These are phyloP conservation scores for Fusarium marasasianum DNA, from an alignment of 2,329 filamentous ascomycete species.

Conservation along the genomic window DNA sequence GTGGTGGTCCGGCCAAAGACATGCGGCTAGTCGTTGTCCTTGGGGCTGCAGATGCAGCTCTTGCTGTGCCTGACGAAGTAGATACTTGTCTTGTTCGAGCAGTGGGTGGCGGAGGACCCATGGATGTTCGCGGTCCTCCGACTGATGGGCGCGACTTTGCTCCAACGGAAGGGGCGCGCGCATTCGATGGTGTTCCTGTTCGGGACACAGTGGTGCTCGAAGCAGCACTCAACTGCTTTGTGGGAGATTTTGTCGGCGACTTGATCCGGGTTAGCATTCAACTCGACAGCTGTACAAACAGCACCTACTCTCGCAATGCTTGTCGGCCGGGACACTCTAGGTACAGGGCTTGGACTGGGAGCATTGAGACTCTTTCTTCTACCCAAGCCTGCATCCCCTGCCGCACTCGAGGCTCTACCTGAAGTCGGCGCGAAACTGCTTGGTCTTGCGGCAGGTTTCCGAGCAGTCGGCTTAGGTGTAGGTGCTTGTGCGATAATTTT, in stretches of 20 bases:
- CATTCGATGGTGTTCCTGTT: conserved; percentile 71
- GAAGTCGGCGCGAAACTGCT: conserved; percentile 59
- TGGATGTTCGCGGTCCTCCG: conserved; percentile 67
- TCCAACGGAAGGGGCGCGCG: conserved; percentile 55
- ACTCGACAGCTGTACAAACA: not conserved
- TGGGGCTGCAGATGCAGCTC: conserved; percentile 45
- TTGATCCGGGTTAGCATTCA: conserved; percentile 48
- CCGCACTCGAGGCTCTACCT: conserved; percentile 51
- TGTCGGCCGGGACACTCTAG: conserved; percentile 63
- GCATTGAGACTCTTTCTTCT: conserved; percentile 77
- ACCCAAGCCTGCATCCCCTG: conserved; percentile 61
- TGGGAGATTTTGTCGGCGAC: conserved; percentile 83
- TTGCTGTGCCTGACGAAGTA: conserved; percentile 51
- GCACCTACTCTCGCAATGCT: conserved; percentile 66
- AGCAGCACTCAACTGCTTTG: conserved; percentile 72
- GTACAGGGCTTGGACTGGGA: conserved; percentile 76
- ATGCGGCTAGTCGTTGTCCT: conserved; percentile 55
- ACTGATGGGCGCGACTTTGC: conserved; percentile 65
- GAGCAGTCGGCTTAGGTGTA: conserved; percentile 50
- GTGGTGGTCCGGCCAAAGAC: conserved; percentile 51
- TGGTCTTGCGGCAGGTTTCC: conserved; percentile 56
- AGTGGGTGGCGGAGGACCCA: conserved; percentile 69
- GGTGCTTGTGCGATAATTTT: conserved; percentile 64
- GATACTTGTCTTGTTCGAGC: conserved; percentile 57
- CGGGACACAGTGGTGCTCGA: conserved; percentile 69